Percentiles rank a stretch among this genome's conserved stretches.
phyloP scores from a whole-genome alignment of 768 basidiomycete species.

The Hericium erinaceus region DNA sequence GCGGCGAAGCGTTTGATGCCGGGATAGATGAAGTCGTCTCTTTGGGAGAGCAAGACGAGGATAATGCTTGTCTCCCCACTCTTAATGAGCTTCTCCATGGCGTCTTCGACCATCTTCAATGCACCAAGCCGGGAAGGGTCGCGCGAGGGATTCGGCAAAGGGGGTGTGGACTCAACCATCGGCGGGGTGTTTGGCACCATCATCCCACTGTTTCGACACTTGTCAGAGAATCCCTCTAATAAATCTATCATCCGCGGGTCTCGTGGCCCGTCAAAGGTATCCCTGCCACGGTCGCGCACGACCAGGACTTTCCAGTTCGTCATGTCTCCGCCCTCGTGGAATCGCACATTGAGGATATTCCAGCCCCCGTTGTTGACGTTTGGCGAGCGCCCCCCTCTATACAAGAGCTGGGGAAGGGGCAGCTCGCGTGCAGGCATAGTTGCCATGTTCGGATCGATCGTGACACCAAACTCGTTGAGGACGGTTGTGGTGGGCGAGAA shows the following conservation, averaged over 20 bases:
- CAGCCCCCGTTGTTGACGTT: slow-evolving; percentile 53
- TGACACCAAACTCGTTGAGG: slow-evolving; percentile 47
- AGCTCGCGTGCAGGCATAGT: slow-evolving; percentile 60
- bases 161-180: slow-evolving; percentile 25
- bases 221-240: slow-evolving; percentile 43
- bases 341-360: slow-evolving; percentile 70
- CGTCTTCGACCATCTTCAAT: slow-evolving; percentile 27
- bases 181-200: slow-evolving; percentile 29
- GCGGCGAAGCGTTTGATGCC: slow-evolving; percentile 75
- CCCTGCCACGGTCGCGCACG: slow-evolving; percentile 38
- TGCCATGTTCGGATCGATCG: slow-evolving; percentile 48
- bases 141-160: slow-evolving; percentile 26
- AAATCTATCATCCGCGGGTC: slow-evolving; percentile 36
- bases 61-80: slow-evolving; percentile 47
- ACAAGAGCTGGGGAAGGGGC: slow-evolving; percentile 45
- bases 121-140: slow-evolving; percentile 32
- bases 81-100: slow-evolving; percentile 15
- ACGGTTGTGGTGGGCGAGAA: slow-evolving; percentile 28
- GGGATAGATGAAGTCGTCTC: slow-evolving; percentile 72
- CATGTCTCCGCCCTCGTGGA: slow-evolving; percentile 45
- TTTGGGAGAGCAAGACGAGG: slow-evolving; percentile 56
- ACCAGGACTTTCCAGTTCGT: slow-evolving; percentile 59
- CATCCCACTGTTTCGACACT: slow-evolving; percentile 56
- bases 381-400: slow-evolving; percentile 33
- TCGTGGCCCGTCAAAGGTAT: slow-evolving; percentile 28